These are phyloP conservation scores for Leucaena leucocephala DNA, from an alignment of 306 rosid species.

Conservation along the genomic window DNA sequence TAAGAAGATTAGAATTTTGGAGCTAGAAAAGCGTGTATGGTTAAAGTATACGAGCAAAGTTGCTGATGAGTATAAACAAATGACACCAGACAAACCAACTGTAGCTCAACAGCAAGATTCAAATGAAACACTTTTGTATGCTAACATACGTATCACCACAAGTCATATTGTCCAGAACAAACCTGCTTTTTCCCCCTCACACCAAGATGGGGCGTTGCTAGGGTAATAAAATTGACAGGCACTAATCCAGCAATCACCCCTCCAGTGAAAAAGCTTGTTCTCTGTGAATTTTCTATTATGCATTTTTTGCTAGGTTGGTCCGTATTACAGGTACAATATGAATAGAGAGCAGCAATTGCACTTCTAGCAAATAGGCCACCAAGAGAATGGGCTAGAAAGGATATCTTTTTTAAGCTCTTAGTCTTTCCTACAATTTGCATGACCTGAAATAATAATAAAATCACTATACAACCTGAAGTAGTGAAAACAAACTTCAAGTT, in stretches of 20 bases:
- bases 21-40: background rate
- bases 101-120: background rate
- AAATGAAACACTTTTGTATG: conserved; percentile 14
- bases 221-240: conserved; percentile 86
- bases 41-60: conserved; percentile 9
- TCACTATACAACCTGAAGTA: conserved; percentile 31
- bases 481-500: conserved; percentile 32
- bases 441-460: conserved; percentile 59
- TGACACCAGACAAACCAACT: conserved; percentile 12
- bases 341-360: conserved; percentile 78
- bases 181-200: conserved; percentile 98
- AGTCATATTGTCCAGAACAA: conserved; percentile 38
- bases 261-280: conserved; percentile 45
- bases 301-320: conserved; percentile 47
- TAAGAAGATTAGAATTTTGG: background rate
- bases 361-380: conserved; percentile 95
- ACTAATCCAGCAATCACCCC: conserved; percentile 82
- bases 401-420: conserved; percentile 73
- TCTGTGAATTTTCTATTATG: conserved; percentile 38
- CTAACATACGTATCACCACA: conserved; percentile 23
- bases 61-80: background rate
- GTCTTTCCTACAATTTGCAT: conserved; percentile 74
- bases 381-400: conserved; percentile 93
- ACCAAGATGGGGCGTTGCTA: conserved; percentile 97
- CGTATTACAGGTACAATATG: conserved; percentile 38